These are phyloP conservation scores for Cyclotella choctawhatcheeana DNA, from an alignment of 108 stramenopile species.

Conservation along the genomic window DNA sequence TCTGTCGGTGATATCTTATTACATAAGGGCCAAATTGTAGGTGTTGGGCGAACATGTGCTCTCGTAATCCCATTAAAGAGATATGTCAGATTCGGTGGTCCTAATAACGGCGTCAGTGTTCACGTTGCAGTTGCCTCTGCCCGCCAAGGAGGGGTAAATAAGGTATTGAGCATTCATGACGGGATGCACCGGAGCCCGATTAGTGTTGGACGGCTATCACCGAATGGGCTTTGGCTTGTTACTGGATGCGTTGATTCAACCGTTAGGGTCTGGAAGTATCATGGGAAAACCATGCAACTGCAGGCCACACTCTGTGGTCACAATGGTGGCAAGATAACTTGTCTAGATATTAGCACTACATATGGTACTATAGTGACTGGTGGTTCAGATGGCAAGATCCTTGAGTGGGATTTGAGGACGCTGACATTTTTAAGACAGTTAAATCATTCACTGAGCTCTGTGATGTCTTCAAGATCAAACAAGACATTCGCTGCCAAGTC, in stretches of 20 bases:
- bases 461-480: constrained; percentile 6
- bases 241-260: constrained; percentile 93
- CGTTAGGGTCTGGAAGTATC: constrained; percentile 90
- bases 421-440: constrained; percentile 87
- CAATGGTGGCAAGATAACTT: constrained; percentile 85
- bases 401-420: constrained; percentile 93
- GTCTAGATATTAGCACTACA: constrained; percentile 81
- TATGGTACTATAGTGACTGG: constrained; percentile 91
- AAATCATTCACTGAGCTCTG: constrained; percentile 28
- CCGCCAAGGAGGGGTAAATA: constrained; percentile 81
- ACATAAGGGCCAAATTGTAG: constrained; percentile 80
- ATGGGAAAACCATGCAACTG: constrained; percentile 73
- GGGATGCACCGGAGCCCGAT: constrained; percentile 88
- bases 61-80: constrained; percentile 76
- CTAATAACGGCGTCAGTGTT: constrained; percentile 86
- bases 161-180: constrained; percentile 91
- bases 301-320: constrained; percentile 90
- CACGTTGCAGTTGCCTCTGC: constrained; percentile 70
- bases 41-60: constrained; percentile 80
- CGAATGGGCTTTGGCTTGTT: constrained; percentile 82
- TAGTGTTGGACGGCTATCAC: constrained; percentile 73
- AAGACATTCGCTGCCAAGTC: constrained; percentile 59
- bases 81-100: constrained; percentile 79
- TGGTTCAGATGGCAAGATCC: constrained; percentile 85
- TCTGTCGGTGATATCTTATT: constrained; percentile 89